phyloP scores from a whole-genome alignment of 2,329 filamentous ascomycete species.

The Penicillium sp. region DNA sequence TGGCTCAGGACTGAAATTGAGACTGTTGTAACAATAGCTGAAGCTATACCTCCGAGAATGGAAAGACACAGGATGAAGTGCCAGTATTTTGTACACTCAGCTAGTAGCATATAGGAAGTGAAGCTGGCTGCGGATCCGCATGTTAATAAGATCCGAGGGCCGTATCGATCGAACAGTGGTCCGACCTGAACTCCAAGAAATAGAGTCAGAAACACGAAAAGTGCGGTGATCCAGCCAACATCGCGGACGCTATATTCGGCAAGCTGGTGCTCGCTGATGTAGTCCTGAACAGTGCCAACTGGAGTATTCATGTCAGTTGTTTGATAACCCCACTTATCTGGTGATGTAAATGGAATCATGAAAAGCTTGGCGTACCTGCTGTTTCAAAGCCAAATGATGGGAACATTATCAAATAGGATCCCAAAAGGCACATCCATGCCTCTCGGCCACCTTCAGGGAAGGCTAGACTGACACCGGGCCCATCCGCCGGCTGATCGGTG shows the following conservation, averaged over 20 bases:
- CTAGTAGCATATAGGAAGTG: constrained; percentile 41
- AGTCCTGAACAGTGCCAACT: constrained; percentile 44
- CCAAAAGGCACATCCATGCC: constrained; percentile 30
- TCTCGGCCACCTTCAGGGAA: constrained; percentile 28
- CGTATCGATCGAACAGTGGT: constrained; percentile 44
- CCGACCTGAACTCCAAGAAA: constrained; percentile 43
- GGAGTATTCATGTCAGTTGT: too few relatives aligned
- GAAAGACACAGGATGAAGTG: constrained; percentile 41
- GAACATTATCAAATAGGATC: constrained; percentile 31
- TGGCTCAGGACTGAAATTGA: constrained; percentile 34
- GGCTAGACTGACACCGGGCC: constrained; percentile 13
- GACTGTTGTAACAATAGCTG: constrained; percentile 31
- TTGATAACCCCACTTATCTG: too few relatives aligned
- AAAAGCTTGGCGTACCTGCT: too few relatives aligned
- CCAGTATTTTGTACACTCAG: constrained; percentile 42
- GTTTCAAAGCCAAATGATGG: constrained; percentile 43
- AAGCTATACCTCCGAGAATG: constrained; percentile 31
- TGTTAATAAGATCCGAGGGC: too few relatives aligned
- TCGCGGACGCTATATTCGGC: constrained; percentile 36
- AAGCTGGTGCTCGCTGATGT: constrained; percentile 41
- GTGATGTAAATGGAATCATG: too few relatives aligned
- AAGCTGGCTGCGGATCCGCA: too few relatives aligned
- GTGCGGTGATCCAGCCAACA: constrained; percentile 45
- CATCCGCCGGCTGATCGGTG: too few relatives aligned
- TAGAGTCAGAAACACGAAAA: constrained; percentile 41